These are phyloP conservation scores for Corylus heterophylla DNA, from an alignment of 306 rosid species.

Conservation along the genomic window DNA sequence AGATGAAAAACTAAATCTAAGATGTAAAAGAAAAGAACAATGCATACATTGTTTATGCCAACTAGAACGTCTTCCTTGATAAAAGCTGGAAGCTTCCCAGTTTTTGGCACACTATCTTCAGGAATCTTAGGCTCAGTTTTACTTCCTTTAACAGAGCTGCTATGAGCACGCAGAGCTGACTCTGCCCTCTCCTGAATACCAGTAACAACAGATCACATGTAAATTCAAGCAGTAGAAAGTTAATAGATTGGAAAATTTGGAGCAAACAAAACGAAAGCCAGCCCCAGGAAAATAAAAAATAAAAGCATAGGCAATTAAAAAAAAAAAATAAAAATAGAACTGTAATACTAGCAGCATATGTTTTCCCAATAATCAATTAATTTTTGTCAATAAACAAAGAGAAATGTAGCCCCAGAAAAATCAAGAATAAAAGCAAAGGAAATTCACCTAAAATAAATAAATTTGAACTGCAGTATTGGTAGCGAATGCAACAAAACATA, in stretches of 20 bases:
- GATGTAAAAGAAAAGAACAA: conserved; percentile 21
- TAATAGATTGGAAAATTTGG: not conserved
- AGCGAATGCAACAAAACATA: not conserved
- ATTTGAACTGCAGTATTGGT: not conserved
- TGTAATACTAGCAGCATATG: not conserved
- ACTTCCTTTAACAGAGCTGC: conserved; percentile 77
- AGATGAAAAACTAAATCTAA: conserved; percentile 11
- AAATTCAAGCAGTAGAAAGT: not conserved
- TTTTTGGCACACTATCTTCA: conserved; percentile 50
- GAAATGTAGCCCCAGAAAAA: not conserved
- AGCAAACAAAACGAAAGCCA: not conserved
- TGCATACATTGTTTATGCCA: conserved; percentile 70
- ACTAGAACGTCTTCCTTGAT: conserved; percentile 74
- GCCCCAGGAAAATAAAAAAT: not conserved
- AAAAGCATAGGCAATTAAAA: not conserved
- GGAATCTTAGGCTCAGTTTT: conserved; percentile 49
- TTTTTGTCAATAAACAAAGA: not conserved
- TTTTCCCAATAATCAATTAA: not conserved
- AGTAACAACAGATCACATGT: conserved; percentile 24
- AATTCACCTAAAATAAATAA: not conserved
- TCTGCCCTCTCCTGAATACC: conserved; percentile 76
- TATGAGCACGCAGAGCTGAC: conserved; percentile 94
- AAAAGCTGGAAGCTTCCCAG: conserved; percentile 64
- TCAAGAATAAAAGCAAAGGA: not conserved
- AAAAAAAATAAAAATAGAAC: not conserved